Evolutionary conservation across 371 early-diverging fungal species (phyloP).

Genomic region (Mucor sp.): DNA sequence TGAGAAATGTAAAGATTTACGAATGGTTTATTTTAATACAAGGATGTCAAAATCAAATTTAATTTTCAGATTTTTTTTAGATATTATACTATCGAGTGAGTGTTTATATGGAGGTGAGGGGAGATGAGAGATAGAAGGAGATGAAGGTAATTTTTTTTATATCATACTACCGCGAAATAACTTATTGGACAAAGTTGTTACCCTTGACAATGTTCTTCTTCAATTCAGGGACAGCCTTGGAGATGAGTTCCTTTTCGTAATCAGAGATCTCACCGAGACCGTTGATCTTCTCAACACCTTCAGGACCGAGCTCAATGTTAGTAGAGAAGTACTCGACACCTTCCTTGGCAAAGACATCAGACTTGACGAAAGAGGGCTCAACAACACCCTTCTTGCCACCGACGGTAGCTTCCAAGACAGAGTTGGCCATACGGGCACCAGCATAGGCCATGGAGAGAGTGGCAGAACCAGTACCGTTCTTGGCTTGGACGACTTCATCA

Average conservation of each 20-base stretch:
- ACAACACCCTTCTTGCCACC: conserved; percentile 85
- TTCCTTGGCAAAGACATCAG: conserved; percentile 66
- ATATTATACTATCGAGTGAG: not conserved
- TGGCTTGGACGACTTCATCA: conserved; percentile 99
- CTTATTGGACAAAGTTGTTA: conserved; percentile 60
- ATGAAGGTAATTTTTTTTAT: not conserved
- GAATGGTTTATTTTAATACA: conserved; percentile 4
- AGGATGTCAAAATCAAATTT: not conserved
- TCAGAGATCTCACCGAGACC: conserved; percentile 83
- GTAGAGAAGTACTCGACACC: conserved; percentile 94
- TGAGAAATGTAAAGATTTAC: not conserved
- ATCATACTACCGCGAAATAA: not conserved
- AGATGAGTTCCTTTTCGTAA: conserved; percentile 91
- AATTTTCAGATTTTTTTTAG: not conserved
- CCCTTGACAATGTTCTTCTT: conserved; percentile 94
- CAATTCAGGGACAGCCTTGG: conserved; percentile 89
- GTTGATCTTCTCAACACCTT: conserved; percentile 93
- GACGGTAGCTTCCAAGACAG: conserved; percentile 87
- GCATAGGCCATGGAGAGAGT: conserved; percentile 99
- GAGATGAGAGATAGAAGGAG: not conserved
- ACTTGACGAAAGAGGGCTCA: conserved; percentile 95
- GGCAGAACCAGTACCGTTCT: conserved; percentile 97
- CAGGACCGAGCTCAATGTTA: conserved; percentile 91
- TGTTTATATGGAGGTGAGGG: not conserved
- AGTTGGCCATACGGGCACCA: conserved; percentile 94